Evolutionary conservation across 2,329 filamentous ascomycete genomes (phyloP).

Genomic region (Blastomyces parvus): DNA sequence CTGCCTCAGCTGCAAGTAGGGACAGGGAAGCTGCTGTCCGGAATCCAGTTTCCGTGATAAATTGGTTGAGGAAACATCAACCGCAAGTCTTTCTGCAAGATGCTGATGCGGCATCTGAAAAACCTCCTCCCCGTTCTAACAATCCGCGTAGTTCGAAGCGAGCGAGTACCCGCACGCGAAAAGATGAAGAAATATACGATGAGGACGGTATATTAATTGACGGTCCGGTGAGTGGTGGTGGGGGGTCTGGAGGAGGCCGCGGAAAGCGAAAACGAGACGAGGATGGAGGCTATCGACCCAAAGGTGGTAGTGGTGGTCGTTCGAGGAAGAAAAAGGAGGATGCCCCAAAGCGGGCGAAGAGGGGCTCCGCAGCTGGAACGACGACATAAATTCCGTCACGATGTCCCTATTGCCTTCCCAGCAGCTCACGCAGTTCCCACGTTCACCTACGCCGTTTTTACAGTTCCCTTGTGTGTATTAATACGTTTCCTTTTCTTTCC

Average conservation of each 20-base stretch:
- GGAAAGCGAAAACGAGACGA: constrained; percentile 41
- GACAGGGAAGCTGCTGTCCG: constrained; percentile 50
- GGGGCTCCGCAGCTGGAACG: constrained; percentile 22
- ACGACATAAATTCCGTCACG: constrained; percentile 7
- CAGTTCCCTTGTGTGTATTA: neutral
- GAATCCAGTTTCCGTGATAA: constrained; percentile 88
- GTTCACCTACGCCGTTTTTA: neutral
- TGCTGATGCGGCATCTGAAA: constrained; percentile 44
- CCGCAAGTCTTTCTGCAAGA: constrained; percentile 79
- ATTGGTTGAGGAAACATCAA: constrained; percentile 81
- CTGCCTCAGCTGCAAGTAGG: constrained; percentile 39
- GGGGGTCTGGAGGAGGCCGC: constrained; percentile 19
- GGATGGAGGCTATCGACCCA: constrained; percentile 39
- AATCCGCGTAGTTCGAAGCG: constrained; percentile 36
- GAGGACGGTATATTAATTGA: constrained; percentile 36
- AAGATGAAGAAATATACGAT: constrained; percentile 36
- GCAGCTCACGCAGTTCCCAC: neutral
- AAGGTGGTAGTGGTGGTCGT: constrained; percentile 35
- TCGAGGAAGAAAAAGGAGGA: constrained; percentile 32
- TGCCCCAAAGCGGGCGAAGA: constrained; percentile 26
- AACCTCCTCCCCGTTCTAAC: constrained; percentile 31
- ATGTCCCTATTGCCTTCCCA: neutral
- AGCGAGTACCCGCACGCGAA: constrained; percentile 26
- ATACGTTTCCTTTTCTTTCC: neutral
- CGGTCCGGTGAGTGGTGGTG: constrained; percentile 22